A percentile compares a stretch with the other conserved stretches of the same genome.
These are phyloP conservation scores for Calamus simplicifolius DNA, from an alignment of 176 grass and related monocot genomes.

Conservation along the genomic window DNA sequence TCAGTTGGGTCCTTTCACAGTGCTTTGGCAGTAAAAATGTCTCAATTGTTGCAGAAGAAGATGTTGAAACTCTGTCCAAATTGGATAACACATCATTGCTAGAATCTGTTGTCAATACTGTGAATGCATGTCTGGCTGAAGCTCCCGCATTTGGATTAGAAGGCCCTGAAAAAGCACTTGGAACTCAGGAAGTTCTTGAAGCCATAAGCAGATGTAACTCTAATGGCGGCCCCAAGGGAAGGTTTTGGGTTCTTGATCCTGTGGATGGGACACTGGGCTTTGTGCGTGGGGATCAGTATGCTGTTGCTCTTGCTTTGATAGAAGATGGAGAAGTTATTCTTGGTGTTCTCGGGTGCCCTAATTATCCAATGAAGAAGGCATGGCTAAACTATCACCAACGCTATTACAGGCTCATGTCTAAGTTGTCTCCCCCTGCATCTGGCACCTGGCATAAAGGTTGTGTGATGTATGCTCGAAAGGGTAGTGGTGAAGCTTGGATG, in stretches of 20 bases:
- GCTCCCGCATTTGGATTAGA: slow-evolving; percentile 72
- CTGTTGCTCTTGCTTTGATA: slow-evolving; percentile 87
- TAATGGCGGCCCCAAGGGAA: slow-evolving; percentile 63
- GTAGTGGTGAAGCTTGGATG: slow-evolving; percentile 90
- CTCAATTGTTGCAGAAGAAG: slow-evolving; percentile 91
- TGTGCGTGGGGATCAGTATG: slow-evolving; percentile 86
- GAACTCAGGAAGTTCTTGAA: slow-evolving; percentile 60
- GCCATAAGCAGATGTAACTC: slow-evolving; percentile 79
- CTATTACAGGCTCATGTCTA: slow-evolving; percentile 68
- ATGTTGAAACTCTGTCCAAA: slow-evolving; percentile 44
- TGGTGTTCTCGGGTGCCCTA: slow-evolving; percentile 91
- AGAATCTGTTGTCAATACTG: slow-evolving; percentile 50
- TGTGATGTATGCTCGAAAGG: slow-evolving; percentile 88
- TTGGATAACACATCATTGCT: slow-evolving; percentile 44
- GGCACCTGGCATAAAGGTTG: slow-evolving; percentile 86
- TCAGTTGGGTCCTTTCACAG: slow-evolving; percentile 82
- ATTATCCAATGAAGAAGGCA: slow-evolving; percentile 92
- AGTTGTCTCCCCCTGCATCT: slow-evolving; percentile 56
- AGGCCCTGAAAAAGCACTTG: slow-evolving; percentile 32
- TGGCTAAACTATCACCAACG: slow-evolving; percentile 90
- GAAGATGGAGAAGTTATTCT: slow-evolving; percentile 84
- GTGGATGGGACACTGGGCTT: slow-evolving; percentile 93
- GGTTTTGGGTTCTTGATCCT: slow-evolving; percentile 96
- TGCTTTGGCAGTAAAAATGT: slow-evolving; percentile 41
- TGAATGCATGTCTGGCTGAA: slow-evolving; percentile 54